A percentile compares a stretch with the other conserved stretches of the same genome.
These are phyloP conservation scores for Pisolithus tinctorius DNA, from an alignment of 768 basidiomycete species.

Conservation along the genomic window DNA sequence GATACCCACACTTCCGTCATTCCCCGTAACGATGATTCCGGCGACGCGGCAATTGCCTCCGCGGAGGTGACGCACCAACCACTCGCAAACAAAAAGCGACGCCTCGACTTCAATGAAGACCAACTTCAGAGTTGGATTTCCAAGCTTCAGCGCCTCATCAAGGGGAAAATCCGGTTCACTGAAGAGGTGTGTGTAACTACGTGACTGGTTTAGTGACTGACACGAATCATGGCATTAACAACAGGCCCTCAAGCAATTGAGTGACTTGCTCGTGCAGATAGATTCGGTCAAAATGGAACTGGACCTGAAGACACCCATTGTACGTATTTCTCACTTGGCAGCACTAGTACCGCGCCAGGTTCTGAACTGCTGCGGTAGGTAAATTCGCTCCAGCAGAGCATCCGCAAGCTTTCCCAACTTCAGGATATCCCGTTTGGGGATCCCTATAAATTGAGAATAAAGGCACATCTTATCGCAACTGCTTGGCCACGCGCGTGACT, in stretches of 20 bases:
- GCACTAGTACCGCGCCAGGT: neutral
- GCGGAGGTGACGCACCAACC: neutral
- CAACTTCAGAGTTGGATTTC: conserved; percentile 13
- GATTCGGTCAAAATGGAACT: conserved; percentile 18
- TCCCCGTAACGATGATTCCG: neutral
- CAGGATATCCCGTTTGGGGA: conserved; percentile 26
- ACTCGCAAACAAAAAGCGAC: neutral
- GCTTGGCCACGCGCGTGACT: conserved; percentile 8
- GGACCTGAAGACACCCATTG: conserved; percentile 4
- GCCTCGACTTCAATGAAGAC: conserved; percentile 1
- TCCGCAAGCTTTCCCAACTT: conserved; percentile 21
- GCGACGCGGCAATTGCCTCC: neutral
- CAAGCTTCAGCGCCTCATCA: conserved; percentile 25
- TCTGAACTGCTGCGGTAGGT: conserved; percentile 6
- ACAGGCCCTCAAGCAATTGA: conserved; percentile 21
- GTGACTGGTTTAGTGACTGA: neutral
- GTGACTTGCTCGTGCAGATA: conserved; percentile 23
- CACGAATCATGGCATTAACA: neutral
- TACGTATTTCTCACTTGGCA: conserved; percentile 6
- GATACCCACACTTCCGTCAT: no score
- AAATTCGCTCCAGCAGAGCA: conserved; percentile 11
- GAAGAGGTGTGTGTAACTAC: conserved; percentile 13
- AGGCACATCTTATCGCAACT: conserved; percentile 11
- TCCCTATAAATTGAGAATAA: conserved; percentile 19
- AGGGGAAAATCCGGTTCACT: conserved; percentile 18